These are phyloP conservation scores for Citrus mangshanensis DNA, from an alignment of 345 rosid genomes.

Conservation along the genomic window DNA sequence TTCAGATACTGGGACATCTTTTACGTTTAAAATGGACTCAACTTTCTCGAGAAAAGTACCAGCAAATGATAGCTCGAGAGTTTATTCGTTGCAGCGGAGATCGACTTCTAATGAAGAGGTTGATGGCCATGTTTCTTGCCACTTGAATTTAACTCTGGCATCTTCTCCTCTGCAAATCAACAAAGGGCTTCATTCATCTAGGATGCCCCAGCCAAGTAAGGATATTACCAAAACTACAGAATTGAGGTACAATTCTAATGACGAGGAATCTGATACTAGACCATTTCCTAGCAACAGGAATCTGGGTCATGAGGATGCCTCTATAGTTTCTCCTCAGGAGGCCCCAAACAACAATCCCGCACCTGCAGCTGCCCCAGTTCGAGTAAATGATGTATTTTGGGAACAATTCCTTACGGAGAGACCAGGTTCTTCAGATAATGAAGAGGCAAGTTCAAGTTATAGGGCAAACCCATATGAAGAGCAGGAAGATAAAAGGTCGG, in stretches of 20 bases:
- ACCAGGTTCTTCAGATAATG: conserved; percentile 81
- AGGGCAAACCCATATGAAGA: conserved; percentile 56
- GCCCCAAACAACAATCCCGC: conserved; percentile 42
- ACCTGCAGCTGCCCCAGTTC: conserved; percentile 48
- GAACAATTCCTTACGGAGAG: conserved; percentile 92
- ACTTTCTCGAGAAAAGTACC: conserved; percentile 37
- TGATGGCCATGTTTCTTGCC: conserved; percentile 76
- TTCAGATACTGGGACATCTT: conserved; percentile 78
- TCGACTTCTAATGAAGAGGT: conserved; percentile 53
- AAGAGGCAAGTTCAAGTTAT: conserved; percentile 77
- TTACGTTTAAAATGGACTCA: conserved; percentile 39
- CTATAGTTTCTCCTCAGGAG: conserved; percentile 33
- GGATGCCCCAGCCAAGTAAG: conserved; percentile 33
- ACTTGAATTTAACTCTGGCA: conserved; percentile 76
- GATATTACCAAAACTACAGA: conserved; percentile 36
- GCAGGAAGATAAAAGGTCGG: conserved; percentile 50
- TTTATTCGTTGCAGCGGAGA: conserved; percentile 39
- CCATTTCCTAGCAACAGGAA: conserved; percentile 23
- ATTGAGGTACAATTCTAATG: conserved; percentile 21
- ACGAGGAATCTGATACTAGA: conserved; percentile 32
- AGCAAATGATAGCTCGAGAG: conserved; percentile 34
- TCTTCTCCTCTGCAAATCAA: conserved; percentile 66
- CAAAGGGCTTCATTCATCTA: conserved; percentile 36
- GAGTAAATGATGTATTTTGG: conserved; percentile 92
- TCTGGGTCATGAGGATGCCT: conserved; percentile 15